Evolutionary conservation across 2,329 filamentous ascomycete genomes (phyloP).

Genomic region (Phialophora tarda): DNA sequence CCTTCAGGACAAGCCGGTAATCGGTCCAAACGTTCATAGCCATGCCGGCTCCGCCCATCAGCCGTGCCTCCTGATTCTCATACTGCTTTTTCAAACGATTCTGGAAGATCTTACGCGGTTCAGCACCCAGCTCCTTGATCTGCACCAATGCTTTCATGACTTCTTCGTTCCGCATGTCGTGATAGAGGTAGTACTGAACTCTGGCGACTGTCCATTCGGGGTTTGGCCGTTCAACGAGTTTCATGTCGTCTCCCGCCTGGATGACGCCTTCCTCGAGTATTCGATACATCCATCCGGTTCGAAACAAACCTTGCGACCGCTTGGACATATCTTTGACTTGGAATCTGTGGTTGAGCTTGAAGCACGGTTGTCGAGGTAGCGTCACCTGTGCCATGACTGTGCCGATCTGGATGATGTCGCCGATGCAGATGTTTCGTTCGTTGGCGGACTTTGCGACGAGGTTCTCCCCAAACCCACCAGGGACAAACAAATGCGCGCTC

Average conservation of each 20-base stretch:
- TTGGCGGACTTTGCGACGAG: conserved; percentile 64
- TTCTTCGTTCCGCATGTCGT: conserved; percentile 55
- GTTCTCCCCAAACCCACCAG: conserved; percentile 70
- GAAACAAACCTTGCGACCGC: conserved; percentile 60
- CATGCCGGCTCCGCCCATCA: conserved; percentile 11
- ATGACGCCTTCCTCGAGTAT: conserved; percentile 63
- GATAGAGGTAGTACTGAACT: conserved; percentile 67
- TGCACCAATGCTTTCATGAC: conserved; percentile 53
- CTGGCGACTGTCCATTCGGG: conserved; percentile 68
- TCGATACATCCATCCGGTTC: conserved; percentile 71
- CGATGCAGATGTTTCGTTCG: conserved; percentile 69
- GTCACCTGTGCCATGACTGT: conserved; percentile 63
- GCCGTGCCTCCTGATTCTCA: conserved; percentile 21
- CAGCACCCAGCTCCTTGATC: conserved; percentile 53
- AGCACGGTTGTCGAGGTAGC: conserved; percentile 68
- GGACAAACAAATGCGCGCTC: conserved; percentile 58
- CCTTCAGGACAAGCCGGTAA: conserved; percentile 59
- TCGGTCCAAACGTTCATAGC: conserved; percentile 44
- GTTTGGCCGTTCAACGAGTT: conserved; percentile 60
- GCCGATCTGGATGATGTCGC: conserved; percentile 62
- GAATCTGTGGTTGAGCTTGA: conserved; percentile 72
- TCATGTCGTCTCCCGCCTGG: conserved; percentile 62
- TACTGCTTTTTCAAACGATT: conserved; percentile 57
- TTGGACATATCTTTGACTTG: conserved; percentile 66
- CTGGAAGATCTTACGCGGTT: conserved; percentile 60